Conservation (phyloP, 2,329 filamentous ascomycete genomes). For the Exophiala sp. region DNA sequence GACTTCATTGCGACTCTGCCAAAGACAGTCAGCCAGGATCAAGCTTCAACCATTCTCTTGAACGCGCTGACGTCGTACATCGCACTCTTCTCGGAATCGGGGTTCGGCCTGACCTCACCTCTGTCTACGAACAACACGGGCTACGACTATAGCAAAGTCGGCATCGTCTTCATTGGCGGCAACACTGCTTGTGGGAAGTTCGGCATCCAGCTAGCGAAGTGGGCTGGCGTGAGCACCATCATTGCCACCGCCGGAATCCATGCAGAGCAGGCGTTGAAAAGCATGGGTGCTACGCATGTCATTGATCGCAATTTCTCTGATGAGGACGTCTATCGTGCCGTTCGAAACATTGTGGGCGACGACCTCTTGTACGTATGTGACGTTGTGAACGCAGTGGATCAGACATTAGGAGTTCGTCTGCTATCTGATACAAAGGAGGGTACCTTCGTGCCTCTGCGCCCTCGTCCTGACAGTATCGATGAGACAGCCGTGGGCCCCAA, state of each 20-base stretch:
- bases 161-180: background rate
- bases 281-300: background rate
- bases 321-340: background rate
- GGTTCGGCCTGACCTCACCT: background rate
- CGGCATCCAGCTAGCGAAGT: conserved; percentile 1
- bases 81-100: background rate
- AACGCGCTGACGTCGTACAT: conserved; percentile 1
- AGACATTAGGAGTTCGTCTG: background rate
- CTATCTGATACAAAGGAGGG: conserved; percentile 1
- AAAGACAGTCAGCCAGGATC: background rate
- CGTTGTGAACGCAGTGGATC: background rate
- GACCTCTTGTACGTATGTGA: conserved; percentile 3
- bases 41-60: background rate
- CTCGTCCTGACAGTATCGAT: background rate
- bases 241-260: background rate
- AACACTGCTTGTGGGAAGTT: background rate
- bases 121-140: background rate
- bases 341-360: background rate
- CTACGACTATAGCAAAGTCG: background rate
- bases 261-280: background rate
- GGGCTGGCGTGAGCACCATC: conserved; percentile 1
- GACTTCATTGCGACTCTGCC: conserved; percentile 2
- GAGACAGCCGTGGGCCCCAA: background rate
- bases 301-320: background rate
- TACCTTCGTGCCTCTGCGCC: background rate